A percentile compares a stretch with the other conserved stretches of the same genome.
Evolutionary conservation across 352 stramenopile species (phyloP).

Genomic region (Pythium diclinum): DNA sequence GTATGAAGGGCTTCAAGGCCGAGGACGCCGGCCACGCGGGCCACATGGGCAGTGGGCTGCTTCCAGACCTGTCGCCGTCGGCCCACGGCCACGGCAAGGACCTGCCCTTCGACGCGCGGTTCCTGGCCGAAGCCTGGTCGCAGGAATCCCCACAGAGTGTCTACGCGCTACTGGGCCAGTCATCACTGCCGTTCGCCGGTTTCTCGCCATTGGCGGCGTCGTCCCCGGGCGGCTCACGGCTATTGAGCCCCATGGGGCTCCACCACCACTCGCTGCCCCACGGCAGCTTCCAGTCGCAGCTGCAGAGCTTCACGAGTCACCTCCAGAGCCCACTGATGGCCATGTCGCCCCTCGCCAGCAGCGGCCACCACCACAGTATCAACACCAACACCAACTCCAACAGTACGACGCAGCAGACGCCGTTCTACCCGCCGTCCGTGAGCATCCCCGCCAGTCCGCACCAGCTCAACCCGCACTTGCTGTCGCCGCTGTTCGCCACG

Average conservation of each 20-base stretch:
- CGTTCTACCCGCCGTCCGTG: slow-evolving; percentile 35
- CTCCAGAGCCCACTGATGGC: slow-evolving; percentile 21
- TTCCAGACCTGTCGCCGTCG: neutral
- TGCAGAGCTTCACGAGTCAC: slow-evolving; percentile 29
- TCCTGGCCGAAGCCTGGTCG: slow-evolving; percentile 39
- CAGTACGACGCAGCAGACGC: slow-evolving; percentile 4
- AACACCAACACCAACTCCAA: neutral
- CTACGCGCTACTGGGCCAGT: slow-evolving; percentile 42
- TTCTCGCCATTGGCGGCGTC: slow-evolving; percentile 26
- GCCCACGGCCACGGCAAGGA: slow-evolving; percentile 27
- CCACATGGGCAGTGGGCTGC: neutral
- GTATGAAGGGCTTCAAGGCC: slow-evolving; percentile 13
- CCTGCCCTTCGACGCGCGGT: slow-evolving; percentile 45
- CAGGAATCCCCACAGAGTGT: slow-evolving; percentile 51
- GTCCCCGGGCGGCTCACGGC: slow-evolving; percentile 13
- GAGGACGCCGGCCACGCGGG: slow-evolving; percentile 7
- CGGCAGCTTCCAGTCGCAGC: slow-evolving; percentile 34
- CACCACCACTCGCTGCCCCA: slow-evolving; percentile 26
- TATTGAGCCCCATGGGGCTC: slow-evolving; percentile 41
- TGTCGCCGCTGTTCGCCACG: slow-evolving; percentile 26
- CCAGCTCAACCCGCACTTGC: slow-evolving; percentile 20
- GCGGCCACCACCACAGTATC: slow-evolving; percentile 30
- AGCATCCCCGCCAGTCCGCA: slow-evolving; percentile 21
- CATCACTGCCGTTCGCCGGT: slow-evolving; percentile 28
- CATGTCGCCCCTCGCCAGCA: slow-evolving; percentile 29